phyloP scores from a whole-genome alignment of 169 alveolate genomes.

The Cryptosporidium felis region DNA sequence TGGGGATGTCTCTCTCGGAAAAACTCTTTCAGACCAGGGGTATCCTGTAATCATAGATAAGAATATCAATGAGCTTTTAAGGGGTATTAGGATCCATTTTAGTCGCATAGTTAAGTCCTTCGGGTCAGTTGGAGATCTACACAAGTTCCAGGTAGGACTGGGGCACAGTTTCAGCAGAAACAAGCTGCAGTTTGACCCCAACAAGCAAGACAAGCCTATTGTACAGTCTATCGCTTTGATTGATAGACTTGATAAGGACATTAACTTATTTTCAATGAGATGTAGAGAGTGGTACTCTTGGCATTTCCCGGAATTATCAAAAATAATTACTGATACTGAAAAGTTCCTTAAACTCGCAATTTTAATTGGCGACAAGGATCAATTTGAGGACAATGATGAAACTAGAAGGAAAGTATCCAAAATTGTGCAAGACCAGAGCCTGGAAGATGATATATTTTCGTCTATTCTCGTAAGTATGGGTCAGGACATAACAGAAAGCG shows the following conservation, averaged over 20 bases:
- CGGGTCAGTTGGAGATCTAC: slow-evolving; percentile 79
- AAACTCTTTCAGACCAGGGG: slow-evolving; percentile 80
- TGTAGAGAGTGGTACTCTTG: slow-evolving; percentile 99
- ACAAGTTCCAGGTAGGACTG: slow-evolving; percentile 91
- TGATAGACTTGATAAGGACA: slow-evolving; percentile 94
- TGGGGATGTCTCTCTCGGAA: slow-evolving; percentile 84
- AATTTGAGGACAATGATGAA: slow-evolving; percentile 77
- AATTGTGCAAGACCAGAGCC: slow-evolving; percentile 87
- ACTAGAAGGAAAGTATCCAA: slow-evolving; percentile 78
- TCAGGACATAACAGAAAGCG: slow-evolving; percentile 92
- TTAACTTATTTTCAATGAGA: slow-evolving; percentile 95
- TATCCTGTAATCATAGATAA: slow-evolving; percentile 81
- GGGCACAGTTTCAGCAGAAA: slow-evolving; percentile 94
- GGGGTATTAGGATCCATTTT: slow-evolving; percentile 90
- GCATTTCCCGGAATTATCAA: slow-evolving; percentile 99
- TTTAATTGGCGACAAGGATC: slow-evolving; percentile 82
- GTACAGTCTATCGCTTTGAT: slow-evolving; percentile 94
- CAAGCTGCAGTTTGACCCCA: slow-evolving; percentile 93
- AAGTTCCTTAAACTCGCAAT: slow-evolving; percentile 90
- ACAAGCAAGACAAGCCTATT: slow-evolving; percentile 97
- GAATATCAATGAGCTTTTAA: slow-evolving; percentile 82
- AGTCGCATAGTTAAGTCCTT: slow-evolving; percentile 78
- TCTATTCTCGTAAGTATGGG: slow-evolving; percentile 95
- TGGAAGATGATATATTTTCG: slow-evolving; percentile 86
- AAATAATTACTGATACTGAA: slow-evolving; percentile 94